These are phyloP conservation scores for Fereydounia khargensis DNA, from an alignment of 1,284 basidiomycete genomes.

Conservation along the genomic window DNA sequence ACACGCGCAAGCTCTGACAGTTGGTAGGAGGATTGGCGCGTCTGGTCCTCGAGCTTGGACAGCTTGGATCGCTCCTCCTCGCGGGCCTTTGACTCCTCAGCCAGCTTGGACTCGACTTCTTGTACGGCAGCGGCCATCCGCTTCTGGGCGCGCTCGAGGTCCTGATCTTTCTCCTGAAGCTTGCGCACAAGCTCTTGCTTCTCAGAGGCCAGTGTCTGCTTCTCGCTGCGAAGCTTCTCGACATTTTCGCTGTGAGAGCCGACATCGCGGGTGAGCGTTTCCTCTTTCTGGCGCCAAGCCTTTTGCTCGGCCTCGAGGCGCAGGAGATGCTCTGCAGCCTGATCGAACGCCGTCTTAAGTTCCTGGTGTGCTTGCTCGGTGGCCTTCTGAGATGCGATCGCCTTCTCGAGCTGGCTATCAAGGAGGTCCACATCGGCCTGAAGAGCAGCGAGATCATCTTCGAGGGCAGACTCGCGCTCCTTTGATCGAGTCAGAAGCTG, in stretches of 20 bases:
- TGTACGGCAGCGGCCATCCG: slow-evolving; percentile 68
- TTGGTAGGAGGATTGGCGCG: slow-evolving; percentile 68
- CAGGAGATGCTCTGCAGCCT: slow-evolving; percentile 78
- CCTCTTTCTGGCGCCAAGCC: slow-evolving; percentile 67
- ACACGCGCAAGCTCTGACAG: slow-evolving; percentile 74
- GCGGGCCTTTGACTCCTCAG: slow-evolving; percentile 65
- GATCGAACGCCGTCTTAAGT: slow-evolving; percentile 71
- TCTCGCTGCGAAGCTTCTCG: slow-evolving; percentile 27
- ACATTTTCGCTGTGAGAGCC: slow-evolving; percentile 30
- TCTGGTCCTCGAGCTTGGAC: slow-evolving; percentile 36
- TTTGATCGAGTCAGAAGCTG: slow-evolving; percentile 79
- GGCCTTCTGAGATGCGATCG: slow-evolving; percentile 60
- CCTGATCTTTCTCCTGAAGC: slow-evolving; percentile 75
- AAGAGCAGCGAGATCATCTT: slow-evolving; percentile 77
- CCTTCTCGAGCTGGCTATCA: slow-evolving; percentile 80
- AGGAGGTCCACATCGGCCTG: slow-evolving; percentile 80
- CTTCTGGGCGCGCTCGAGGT: slow-evolving; percentile 72
- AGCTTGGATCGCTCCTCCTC: slow-evolving; percentile 34
- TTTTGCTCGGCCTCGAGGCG: slow-evolving; percentile 74
- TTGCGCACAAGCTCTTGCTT: slow-evolving; percentile 73
- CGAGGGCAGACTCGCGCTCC: slow-evolving; percentile 75
- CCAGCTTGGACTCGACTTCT: slow-evolving; percentile 74
- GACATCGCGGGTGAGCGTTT: slow-evolving; percentile 41
- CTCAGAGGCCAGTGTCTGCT: slow-evolving; percentile 45
- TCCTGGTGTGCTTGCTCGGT: slow-evolving; percentile 66